Percentiles rank a stretch among this genome's conserved stretches.
phyloP scores from a whole-genome alignment of 2,329 filamentous ascomycete genomes.

The Beauveria bassiana region DNA sequence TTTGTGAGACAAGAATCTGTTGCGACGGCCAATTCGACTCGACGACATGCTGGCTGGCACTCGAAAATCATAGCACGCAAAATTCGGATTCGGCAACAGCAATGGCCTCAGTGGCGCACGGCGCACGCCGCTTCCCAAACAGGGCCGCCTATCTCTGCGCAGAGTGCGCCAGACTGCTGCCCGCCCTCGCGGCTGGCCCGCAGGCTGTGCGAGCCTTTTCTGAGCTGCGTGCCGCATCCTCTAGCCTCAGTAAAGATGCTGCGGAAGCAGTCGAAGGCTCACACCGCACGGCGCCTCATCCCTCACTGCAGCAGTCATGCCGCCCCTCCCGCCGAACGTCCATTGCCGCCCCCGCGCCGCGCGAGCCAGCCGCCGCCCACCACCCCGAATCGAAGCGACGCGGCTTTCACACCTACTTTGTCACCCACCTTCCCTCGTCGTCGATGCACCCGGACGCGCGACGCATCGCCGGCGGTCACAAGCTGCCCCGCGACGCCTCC shows the following conservation, averaged over 20 bases:
- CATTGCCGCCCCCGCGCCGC: neutral
- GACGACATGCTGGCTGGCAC: neutral
- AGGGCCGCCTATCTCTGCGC: conserved; percentile 14
- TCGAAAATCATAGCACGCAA: neutral
- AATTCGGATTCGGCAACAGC: neutral
- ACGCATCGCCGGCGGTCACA: conserved; percentile 60
- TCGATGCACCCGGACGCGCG: conserved; percentile 84
- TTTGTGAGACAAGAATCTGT: neutral
- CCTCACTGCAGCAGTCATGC: neutral
- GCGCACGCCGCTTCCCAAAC: conserved; percentile 16
- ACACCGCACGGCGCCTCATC: neutral
- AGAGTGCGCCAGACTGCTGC: conserved; percentile 9
- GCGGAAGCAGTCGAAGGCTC: neutral
- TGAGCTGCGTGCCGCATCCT: neutral
- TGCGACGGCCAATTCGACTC: neutral
- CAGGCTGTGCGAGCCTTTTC: conserved; percentile 2
- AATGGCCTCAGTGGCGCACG: conserved; percentile 18
- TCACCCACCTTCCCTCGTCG: conserved; percentile 88
- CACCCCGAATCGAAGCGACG: conserved; percentile 27
- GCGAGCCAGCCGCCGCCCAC: neutral
- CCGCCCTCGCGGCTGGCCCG: conserved; percentile 2
- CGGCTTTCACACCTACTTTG: conserved; percentile 90
- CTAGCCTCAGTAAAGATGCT: neutral
- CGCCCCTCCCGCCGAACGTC: conserved; percentile 1
- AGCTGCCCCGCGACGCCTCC: conserved; percentile 77